These are phyloP conservation scores for Yamadazyma pseudoaaseri DNA, from an alignment of 1,139 yeast species.

Conservation along the genomic window DNA sequence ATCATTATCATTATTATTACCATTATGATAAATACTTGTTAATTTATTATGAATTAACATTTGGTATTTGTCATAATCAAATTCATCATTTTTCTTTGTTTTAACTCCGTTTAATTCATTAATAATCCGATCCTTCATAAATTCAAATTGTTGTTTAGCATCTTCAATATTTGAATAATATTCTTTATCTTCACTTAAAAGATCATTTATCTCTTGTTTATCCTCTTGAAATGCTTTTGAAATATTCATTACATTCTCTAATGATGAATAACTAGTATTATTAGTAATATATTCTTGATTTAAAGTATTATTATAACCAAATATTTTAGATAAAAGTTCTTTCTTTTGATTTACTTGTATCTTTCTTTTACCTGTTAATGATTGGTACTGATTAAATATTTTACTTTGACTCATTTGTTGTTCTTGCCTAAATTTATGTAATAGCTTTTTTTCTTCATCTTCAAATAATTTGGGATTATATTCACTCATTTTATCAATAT, in stretches of 20 bases:
- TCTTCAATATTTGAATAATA: slow-evolving; percentile 29
- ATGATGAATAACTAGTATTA: slow-evolving; percentile 38
- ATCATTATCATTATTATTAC: slow-evolving; percentile 20
- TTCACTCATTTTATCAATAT: slow-evolving; percentile 3
- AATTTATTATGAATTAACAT: slow-evolving; percentile 22
- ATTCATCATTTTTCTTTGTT: slow-evolving; percentile 11
- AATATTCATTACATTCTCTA: slow-evolving; percentile 36
- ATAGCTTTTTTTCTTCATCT: slow-evolving; percentile 28
- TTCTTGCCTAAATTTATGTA: slow-evolving; percentile 33
- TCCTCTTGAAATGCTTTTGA: slow-evolving; percentile 45
- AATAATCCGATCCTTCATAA: slow-evolving; percentile 5
- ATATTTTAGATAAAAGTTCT: slow-evolving; percentile 36
- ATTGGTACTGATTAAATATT: slow-evolving; percentile 31
- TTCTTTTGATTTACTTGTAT: slow-evolving; percentile 44
- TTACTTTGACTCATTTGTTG: slow-evolving; percentile 34
- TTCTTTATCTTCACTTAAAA: slow-evolving; percentile 36
- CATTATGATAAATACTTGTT: slow-evolving; percentile 22
- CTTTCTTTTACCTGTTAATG: slow-evolving; percentile 38
- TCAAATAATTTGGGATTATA: slow-evolving; percentile 13
- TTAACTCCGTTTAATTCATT: slow-evolving; percentile 7
- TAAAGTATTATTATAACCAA: slow-evolving; percentile 39
- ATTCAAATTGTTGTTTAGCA: slow-evolving; percentile 13
- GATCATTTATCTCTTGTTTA: slow-evolving; percentile 35
- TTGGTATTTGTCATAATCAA: slow-evolving; percentile 31
- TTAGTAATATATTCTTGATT: slow-evolving; percentile 45